Evolutionary conservation across 805 yeast genomes (phyloP), one percentile per base, ranked within the genome.

Genomic region (Nakazawaea ishiwadae): DNA sequence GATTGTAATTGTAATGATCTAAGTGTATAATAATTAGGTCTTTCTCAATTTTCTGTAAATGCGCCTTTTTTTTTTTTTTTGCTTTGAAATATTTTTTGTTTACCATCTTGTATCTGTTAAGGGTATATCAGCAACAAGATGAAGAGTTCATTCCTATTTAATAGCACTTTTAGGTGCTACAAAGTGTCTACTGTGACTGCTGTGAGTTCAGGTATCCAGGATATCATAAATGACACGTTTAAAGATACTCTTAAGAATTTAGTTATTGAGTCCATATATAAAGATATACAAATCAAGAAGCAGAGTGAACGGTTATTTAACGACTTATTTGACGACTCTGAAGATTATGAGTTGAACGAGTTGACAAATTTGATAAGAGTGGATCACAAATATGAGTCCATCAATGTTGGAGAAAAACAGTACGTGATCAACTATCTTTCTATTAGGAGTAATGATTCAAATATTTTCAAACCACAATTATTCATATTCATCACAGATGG

Each of bases 111-210:
- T 14, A 21, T 33, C 20, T 19, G 38, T 23, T 35, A 9, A 21
- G n/a, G 11, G 7, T 18, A 19, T 14, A 26, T 12, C 19, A 30
- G n/a, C n/a, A 15, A 9, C 12, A 14, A 16, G 27, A 27, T 17
- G 31, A 17, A 19, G 23, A 20, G 15, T 14, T 14, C 11, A 7
- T 32, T 29, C 27, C 18, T 36, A 10, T 35, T 19, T 24, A 40
- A 40, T 16, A 23, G 17, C 23, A 31, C 39, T 2, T 35, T 35
- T 34, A 40, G 20, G 21, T 40, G 40, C 23, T 40, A 35, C 26
- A 29, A 31, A 14, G 21, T 40, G 3, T 40, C 40, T 10, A 35
- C 37, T 4, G 11, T 12, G 15, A 31, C 40, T 3, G 36, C 40
- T 8, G 15, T 20, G 7, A 4, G 18, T 9, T n/a, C 23, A n/a